Evolutionary conservation across 495 filamentous ascomycete genomes (phyloP), one percentile per base, ranked within the genome.

Genomic region (Daldinia loculata): DNA sequence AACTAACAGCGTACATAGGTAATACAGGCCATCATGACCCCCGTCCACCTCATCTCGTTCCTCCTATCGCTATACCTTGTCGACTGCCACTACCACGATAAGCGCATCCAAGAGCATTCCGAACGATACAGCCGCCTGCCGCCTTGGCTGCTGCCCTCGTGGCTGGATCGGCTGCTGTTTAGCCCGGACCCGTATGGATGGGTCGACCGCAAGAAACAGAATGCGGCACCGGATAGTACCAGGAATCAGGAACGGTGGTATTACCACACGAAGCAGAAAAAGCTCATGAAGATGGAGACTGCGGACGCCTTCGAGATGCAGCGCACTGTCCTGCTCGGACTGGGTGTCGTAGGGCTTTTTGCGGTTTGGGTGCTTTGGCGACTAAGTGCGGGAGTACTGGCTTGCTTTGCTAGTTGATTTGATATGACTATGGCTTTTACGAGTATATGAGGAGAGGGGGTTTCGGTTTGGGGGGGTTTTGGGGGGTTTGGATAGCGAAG

Each of bases 271-370:
- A 82, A 85, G 63, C 85, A 88, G 72, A 74, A 75, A 34, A 78
- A 84, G 68, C 74, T 86, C 67, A 77, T 86, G 77, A 80, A 76
- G 74, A 80, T 81, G 78, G 84, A 86, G 70, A 80, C 82, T 1
- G 81, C 73, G 6, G 84, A 88, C 68, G 85, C 85, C 26, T 86
- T 87, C 70, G 77, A 80, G 71, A 68, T 86, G 19, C 74, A 84
- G 41, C 75, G 74, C 24, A 71, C 62, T 32, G 80, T 86, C 32
- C 58, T 85, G 11, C 36, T 79, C 0, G 68, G 71, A 14, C 15
- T 86, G 60, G 74, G 63, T 7, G 51, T 77, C 9, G 39, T 78
- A n/a, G 32, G 58, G n/a, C 34, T 81, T 41, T 66, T 30, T 0
- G 56, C 69, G 27, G 3, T 30, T 0, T 82, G 78, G 77, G 71